Evolutionary conservation across 768 basidiomycete genomes (phyloP).

Genomic region (Leccinum variicolor): DNA sequence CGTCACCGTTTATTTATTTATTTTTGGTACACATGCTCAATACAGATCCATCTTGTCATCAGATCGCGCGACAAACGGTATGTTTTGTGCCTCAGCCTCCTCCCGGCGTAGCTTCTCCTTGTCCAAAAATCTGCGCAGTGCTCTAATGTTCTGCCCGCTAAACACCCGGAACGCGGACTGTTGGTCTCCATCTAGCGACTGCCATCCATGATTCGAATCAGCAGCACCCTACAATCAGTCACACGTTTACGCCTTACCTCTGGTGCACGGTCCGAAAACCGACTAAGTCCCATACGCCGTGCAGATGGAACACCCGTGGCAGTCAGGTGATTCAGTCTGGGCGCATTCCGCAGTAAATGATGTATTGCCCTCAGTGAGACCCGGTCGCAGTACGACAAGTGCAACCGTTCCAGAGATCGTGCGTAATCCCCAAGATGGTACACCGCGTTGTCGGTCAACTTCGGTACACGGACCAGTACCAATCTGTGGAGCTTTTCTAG

Average conservation of each 20-base stretch:
- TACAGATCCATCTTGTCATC: constrained; percentile 66
- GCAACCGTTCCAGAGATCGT: constrained; percentile 68
- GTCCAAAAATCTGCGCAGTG: constrained; percentile 66
- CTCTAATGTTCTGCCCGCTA: constrained; percentile 60
- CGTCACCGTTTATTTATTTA: constrained; percentile 5
- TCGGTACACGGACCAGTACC: constrained; percentile 75
- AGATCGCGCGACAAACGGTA: constrained; percentile 55
- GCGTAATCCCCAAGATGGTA: constrained; percentile 75
- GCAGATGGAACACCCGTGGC: constrained; percentile 79
- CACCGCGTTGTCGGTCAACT: constrained; percentile 81
- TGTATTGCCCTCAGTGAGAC: constrained; percentile 76
- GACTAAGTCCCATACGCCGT: constrained; percentile 61
- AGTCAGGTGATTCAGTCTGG: constrained; percentile 67
- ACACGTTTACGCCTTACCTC: constrained; percentile 37
- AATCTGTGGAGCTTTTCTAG: constrained; percentile 70
- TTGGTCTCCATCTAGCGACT: constrained; percentile 69
- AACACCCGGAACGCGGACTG: constrained; percentile 77
- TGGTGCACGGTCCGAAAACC: constrained; percentile 76
- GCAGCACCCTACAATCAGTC: neutral
- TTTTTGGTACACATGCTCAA: constrained; percentile 24
- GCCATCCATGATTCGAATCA: constrained; percentile 7
- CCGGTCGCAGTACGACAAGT: constrained; percentile 83
- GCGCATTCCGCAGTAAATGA: constrained; percentile 57
- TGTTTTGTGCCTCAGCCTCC: constrained; percentile 56
- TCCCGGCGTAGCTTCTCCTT: constrained; percentile 60